A percentile compares a stretch with the other conserved stretches of the same genome.
These are phyloP conservation scores for Lecanicillium sp. DNA, from an alignment of 2,329 filamentous ascomycete genomes.

Conservation along the genomic window DNA sequence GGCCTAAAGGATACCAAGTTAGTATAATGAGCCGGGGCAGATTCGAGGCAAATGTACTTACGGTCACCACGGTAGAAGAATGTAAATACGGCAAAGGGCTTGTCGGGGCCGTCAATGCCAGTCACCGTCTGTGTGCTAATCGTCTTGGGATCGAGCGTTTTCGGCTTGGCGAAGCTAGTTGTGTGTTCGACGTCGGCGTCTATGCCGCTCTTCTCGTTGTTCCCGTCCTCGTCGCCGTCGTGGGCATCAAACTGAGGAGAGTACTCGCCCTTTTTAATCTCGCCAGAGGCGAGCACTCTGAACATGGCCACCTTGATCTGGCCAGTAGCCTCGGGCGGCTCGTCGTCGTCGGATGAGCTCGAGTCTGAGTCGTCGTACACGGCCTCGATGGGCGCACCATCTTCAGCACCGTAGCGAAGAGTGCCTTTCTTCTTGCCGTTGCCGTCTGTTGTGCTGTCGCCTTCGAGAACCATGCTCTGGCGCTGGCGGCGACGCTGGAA, in stretches of 20 bases:
- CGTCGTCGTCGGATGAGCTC: constrained; percentile 70
- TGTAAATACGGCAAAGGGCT: constrained; percentile 93
- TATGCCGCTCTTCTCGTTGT: constrained; percentile 52
- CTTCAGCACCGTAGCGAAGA: constrained; percentile 74
- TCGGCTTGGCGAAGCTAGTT: constrained; percentile 94
- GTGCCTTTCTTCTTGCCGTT: constrained; percentile 42
- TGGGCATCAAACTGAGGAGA: constrained; percentile 96
- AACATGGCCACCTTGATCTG: constrained; percentile 99
- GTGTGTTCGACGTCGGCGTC: constrained; percentile 91
- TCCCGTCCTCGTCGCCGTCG: constrained; percentile 76
- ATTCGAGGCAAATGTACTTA: constrained; percentile 43
- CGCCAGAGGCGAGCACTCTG: constrained; percentile 86
- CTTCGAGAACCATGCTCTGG: constrained; percentile 44
- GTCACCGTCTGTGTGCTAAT: constrained; percentile 99
- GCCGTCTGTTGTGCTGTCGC: constrained; percentile 18
- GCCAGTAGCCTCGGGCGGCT: constrained; percentile 86
- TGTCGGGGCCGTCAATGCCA: constrained; percentile 90
- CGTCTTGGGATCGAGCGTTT: constrained; percentile 89
- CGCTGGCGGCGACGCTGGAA: constrained; percentile 63
- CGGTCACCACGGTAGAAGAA: constrained; percentile 96
- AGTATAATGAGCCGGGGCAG: constrained; percentile 20
- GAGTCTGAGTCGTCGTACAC: constrained; percentile 65
- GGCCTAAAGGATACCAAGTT: constrained; percentile 51
- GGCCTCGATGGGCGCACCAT: constrained; percentile 66
- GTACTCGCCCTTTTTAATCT: constrained; percentile 97